A percentile compares a stretch with the other conserved stretches of the same genome.
Evolutionary conservation across 2,329 filamentous ascomycete genomes (phyloP).

Genomic region (Drechslera avenae): DNA sequence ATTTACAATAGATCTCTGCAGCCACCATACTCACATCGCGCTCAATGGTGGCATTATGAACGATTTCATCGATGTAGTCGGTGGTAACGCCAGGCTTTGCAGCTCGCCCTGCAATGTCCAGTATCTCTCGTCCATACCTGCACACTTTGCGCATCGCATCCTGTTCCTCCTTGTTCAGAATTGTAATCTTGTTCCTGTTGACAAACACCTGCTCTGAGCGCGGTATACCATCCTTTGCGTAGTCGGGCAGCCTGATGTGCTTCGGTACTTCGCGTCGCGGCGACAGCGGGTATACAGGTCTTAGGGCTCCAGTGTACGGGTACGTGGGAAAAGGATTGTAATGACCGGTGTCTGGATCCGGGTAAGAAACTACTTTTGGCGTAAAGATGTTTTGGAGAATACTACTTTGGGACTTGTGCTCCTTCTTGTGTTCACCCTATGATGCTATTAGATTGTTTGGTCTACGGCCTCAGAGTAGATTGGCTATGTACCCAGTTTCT

Average conservation of each 20-base stretch:
- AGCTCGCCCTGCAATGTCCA: constrained; percentile 87
- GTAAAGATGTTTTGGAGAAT: constrained; percentile 73
- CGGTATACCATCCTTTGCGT: constrained; percentile 81
- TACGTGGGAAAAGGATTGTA: constrained; percentile 94
- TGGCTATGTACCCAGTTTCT: constrained; percentile 81
- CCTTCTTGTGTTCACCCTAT: constrained; percentile 79
- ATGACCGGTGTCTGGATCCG: constrained; percentile 84
- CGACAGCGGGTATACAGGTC: constrained; percentile 73
- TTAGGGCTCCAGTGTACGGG: constrained; percentile 76
- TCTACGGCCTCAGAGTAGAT: constrained; percentile 12
- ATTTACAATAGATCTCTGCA: neutral
- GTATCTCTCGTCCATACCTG: constrained; percentile 81
- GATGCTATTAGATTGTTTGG: constrained; percentile 27
- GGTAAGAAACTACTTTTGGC: constrained; percentile 86
- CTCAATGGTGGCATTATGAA: constrained; percentile 93
- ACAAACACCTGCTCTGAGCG: constrained; percentile 67
- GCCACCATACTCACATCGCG: constrained; percentile 70
- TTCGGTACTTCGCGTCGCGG: constrained; percentile 66
- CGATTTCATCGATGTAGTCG: constrained; percentile 91
- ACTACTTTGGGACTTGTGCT: constrained; percentile 82
- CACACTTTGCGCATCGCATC: constrained; percentile 94
- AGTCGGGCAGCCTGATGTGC: constrained; percentile 83
- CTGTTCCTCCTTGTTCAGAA: constrained; percentile 78
- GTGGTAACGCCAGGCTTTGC: constrained; percentile 91
- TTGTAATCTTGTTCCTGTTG: constrained; percentile 79